Conservation (phyloP, 176 grass and related monocot genomes). For the Eragrostis nindensis region DNA sequence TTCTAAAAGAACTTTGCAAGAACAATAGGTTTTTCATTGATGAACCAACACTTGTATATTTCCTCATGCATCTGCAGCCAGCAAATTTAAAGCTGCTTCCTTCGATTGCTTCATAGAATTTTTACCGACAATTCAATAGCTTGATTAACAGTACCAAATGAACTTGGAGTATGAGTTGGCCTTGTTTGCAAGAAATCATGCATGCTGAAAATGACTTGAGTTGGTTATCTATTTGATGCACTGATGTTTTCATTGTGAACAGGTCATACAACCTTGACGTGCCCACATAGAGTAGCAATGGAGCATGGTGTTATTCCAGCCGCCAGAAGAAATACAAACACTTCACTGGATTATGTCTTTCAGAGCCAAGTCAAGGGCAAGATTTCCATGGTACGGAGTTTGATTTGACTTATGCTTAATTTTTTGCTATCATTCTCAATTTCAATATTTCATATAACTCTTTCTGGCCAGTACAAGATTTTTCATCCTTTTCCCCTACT, state of each 20-base stretch:
- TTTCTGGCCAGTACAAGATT: neutral
- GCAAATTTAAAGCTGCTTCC: neutral
- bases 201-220: neutral
- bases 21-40: neutral
- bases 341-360: slow-evolving; percentile 81
- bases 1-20: neutral
- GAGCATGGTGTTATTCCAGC: slow-evolving; percentile 90
- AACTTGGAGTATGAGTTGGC: neutral
- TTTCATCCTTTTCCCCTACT: neutral
- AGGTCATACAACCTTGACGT: slow-evolving; percentile 94
- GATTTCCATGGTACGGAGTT: slow-evolving; percentile 48
- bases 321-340: slow-evolving; percentile 61
- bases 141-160: slow-evolving; percentile 8
- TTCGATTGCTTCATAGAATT: neutral
- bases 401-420: neutral
- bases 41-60: neutral
- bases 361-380: slow-evolving; percentile 84
- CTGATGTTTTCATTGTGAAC: neutral
- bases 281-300: slow-evolving; percentile 87
- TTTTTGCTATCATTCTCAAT: neutral
- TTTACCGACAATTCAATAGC: neutral
- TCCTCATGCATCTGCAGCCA: neutral
- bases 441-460: neutral
- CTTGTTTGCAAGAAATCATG: neutral
- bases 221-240: neutral